Base-by-base conservation (phyloP, 75 land plant species). In the Cryptomeria japonica region DNA sequence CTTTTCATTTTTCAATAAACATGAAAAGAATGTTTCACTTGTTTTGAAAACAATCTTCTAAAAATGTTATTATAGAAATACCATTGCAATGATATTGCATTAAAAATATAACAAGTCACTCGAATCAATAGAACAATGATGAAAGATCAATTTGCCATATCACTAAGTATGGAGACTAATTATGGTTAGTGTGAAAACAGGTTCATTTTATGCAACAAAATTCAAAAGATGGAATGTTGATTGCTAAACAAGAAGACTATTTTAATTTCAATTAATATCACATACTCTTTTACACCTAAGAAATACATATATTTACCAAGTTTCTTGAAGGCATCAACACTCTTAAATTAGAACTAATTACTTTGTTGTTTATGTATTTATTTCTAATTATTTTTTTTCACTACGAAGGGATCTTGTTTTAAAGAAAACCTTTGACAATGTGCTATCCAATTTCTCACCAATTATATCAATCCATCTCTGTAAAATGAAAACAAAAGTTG, bases 371-470 rank as follows among this genome's bases (percentile, higher is more conserved):
- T 39, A 78, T 38, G 25, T 37, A 16, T 78, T 39, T 22, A 78
- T 19, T 19, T 78, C 16, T 38, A 78, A 78, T 32, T 78, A 22
- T 6, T 78, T 78, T 16, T 38, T 19, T 38, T 14, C 16, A 11
- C 34, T n/a, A 4, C 22, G 44, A 4, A 34, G 16, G 37, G 41
- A 31, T 11, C 13, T 18, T 5, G 4, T 84, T 31, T 46, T n/a
- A 46, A 22, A 44, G 37, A 31, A 25, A 22, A 49, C 49, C 18
- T 92, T 89, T 55, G 88, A 84, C 41, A 96, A 88, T 53, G 97
- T 91, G 73, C 94, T 90, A 89, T 96, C 96, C 77, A 97, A 77
- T 89, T 97, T 97, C 61, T 96, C 97, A 56, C 94, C 95, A 87
- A 96, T 87, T 46, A 90, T 83, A 56, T 93, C 56, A 37, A 97